Evolutionary conservation across 2,329 filamentous ascomycete species (phyloP).

Genomic region (Cordyceps cateniannulata): DNA sequence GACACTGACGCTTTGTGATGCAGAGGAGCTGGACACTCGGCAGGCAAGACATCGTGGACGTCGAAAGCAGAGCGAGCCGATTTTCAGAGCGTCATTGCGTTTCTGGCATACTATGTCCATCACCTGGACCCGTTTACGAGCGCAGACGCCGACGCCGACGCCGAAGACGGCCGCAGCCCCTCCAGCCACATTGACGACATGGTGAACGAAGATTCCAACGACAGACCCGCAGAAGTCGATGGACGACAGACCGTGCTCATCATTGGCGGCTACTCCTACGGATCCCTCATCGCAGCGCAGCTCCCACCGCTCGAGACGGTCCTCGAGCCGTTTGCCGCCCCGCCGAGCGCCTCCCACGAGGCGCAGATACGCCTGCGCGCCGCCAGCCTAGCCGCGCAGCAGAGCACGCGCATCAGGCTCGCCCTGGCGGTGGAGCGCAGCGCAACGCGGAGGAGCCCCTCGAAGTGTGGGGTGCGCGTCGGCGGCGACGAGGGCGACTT

Average conservation of each 20-base stretch:
- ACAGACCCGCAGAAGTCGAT: not conserved
- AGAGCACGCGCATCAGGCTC: conserved; percentile 41
- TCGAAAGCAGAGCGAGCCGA: conserved; percentile 74
- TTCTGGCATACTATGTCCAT: conserved; percentile 68
- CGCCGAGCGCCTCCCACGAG: conserved; percentile 48
- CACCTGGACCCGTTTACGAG: conserved; percentile 39
- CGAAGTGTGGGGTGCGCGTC: conserved; percentile 35
- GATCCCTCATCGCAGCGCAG: conserved; percentile 70
- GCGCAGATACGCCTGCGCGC: conserved; percentile 67
- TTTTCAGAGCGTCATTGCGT: conserved; percentile 76
- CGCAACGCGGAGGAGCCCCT: conserved; percentile 16
- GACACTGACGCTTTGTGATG: conserved; percentile 11
- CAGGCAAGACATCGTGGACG: conserved; percentile 81
- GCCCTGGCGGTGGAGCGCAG: conserved; percentile 25
- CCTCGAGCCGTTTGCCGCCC: conserved; percentile 50
- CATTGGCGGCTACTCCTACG: conserved; percentile 84
- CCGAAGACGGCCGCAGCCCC: not conserved
- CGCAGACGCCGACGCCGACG: not conserved
- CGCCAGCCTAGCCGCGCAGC: conserved; percentile 57
- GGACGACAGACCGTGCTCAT: conserved; percentile 38
- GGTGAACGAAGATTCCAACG: not conserved
- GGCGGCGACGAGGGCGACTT: conserved; percentile 42
- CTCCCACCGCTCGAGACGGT: conserved; percentile 59
- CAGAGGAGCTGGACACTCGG: conserved; percentile 70
- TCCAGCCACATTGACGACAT: not conserved